Evolutionary conservation across 257 asterid genomes (phyloP).

Genomic region (Solanum tacnaense): DNA sequence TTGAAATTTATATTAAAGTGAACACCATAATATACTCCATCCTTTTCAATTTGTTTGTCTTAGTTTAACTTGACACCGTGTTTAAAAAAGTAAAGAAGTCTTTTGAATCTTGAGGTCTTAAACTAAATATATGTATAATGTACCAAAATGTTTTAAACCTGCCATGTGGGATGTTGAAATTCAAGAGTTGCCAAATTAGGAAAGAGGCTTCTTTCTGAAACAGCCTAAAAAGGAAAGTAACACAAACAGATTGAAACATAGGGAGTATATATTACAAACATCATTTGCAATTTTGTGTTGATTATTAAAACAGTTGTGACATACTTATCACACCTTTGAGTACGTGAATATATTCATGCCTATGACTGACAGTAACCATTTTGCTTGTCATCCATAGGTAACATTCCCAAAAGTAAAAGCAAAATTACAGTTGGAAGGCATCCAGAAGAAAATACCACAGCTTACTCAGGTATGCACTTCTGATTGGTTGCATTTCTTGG

Average conservation of each 20-base stretch:
- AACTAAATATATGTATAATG: neutral
- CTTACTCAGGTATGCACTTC: conserved; percentile 69
- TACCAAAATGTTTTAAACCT: neutral
- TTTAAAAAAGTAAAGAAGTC: neutral
- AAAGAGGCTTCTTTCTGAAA: neutral
- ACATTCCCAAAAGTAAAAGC: conserved; percentile 77
- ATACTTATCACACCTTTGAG: neutral
- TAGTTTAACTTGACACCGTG: neutral
- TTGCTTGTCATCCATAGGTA: conserved; percentile 26
- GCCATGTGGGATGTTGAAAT: neutral
- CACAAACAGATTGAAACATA: neutral
- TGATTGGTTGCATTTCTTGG: conserved; percentile 1
- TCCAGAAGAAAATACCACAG: conserved; percentile 53
- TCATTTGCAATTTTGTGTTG: neutral
- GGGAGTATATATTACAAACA: neutral
- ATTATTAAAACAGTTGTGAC: neutral
- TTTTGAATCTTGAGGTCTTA: neutral
- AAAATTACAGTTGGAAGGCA: conserved; percentile 49
- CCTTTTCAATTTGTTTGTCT: neutral
- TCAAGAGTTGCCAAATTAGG: neutral
- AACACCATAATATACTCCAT: neutral
- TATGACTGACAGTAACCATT: neutral
- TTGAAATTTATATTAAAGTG: neutral
- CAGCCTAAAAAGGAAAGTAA: neutral
- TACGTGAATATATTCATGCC: neutral